Evolutionary conservation across 1,284 basidiomycete genomes (phyloP).

Genomic region (Xerocomus minutiporus): DNA sequence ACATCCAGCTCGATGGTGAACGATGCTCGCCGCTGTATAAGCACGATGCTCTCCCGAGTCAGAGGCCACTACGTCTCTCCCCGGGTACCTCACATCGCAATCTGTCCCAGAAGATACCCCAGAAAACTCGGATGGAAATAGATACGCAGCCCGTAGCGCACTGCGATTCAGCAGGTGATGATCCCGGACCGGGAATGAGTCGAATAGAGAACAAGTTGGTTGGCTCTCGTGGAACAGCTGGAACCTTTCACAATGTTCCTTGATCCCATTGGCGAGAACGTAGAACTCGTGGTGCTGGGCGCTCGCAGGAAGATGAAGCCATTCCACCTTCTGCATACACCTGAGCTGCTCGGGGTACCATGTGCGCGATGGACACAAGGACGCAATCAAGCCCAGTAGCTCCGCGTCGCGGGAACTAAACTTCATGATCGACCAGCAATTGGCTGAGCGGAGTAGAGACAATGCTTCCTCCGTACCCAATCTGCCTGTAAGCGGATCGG

Average conservation of each 20-base stretch:
- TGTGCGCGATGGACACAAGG: conserved; percentile 34
- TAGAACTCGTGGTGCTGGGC: conserved; percentile 35
- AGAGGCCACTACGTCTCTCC: conserved; percentile 13
- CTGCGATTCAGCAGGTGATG: conserved; percentile 15
- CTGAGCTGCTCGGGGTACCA: conserved; percentile 39
- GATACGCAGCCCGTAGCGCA: neutral
- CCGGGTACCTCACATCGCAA: conserved; percentile 15
- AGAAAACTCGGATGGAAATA: conserved; percentile 9
- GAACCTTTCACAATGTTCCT: conserved; percentile 25
- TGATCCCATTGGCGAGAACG: conserved; percentile 24
- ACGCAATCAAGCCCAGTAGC: conserved; percentile 34
- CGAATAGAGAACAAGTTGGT: neutral
- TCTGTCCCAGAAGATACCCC: neutral
- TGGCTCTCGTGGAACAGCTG: conserved; percentile 4
- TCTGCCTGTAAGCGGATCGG: conserved; percentile 42
- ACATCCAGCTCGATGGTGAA: conserved; percentile 3
- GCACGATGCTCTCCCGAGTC: conserved; percentile 14
- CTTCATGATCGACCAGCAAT: conserved; percentile 38
- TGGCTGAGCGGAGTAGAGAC: conserved; percentile 35
- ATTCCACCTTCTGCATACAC: conserved; percentile 35
- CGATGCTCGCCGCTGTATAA: conserved; percentile 7
- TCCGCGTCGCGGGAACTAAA: conserved; percentile 28
- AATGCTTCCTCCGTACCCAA: conserved; percentile 48
- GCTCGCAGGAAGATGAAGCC: conserved; percentile 17
- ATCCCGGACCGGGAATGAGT: conserved; percentile 5